These are phyloP conservation scores for Vachellia pachyceras DNA, from an alignment of 306 rosid species.

Conservation along the genomic window DNA sequence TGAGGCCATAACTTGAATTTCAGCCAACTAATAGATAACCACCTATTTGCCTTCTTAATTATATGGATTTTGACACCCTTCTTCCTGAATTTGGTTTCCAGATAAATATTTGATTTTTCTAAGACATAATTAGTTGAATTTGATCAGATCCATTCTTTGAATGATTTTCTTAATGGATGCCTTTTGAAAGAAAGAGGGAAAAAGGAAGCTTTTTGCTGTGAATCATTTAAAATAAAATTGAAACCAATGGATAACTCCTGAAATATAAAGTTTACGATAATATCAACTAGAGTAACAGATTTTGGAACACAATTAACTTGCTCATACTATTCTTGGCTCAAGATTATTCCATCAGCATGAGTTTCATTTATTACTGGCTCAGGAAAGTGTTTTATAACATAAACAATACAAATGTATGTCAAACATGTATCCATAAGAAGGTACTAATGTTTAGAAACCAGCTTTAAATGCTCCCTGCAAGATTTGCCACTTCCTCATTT, in stretches of 20 bases:
- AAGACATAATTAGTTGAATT: background rate
- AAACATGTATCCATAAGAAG: constrained; percentile 8
- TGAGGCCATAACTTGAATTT: constrained; percentile 3
- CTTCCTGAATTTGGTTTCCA: constrained; percentile 8
- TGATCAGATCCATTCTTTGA: background rate
- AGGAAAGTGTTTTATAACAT: constrained; percentile 8
- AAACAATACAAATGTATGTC: constrained; percentile 4
- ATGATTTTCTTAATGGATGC: constrained; percentile 1
- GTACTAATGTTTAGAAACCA: constrained; percentile 18
- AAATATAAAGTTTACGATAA: background rate
- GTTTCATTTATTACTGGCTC: background rate
- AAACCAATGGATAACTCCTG: background rate
- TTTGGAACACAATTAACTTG: too few species aligned
- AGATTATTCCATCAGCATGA: background rate
- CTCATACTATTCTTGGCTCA: background rate
- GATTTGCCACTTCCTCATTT: constrained; percentile 1
- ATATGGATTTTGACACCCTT: constrained; percentile 1
- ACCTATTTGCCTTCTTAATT: constrained; percentile 15
- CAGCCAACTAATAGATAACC: constrained; percentile 2
- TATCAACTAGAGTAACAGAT: background rate
- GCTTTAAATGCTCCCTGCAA: background rate
- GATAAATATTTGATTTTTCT: constrained; percentile 5
- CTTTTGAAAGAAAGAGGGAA: background rate
- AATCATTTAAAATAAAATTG: background rate
- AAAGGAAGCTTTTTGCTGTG: background rate